Percentiles rank a stretch among this genome's conserved stretches.
phyloP scores from a whole-genome alignment of 2,329 filamentous ascomycete genomes.

The Alternaria hordeiaustralica region DNA sequence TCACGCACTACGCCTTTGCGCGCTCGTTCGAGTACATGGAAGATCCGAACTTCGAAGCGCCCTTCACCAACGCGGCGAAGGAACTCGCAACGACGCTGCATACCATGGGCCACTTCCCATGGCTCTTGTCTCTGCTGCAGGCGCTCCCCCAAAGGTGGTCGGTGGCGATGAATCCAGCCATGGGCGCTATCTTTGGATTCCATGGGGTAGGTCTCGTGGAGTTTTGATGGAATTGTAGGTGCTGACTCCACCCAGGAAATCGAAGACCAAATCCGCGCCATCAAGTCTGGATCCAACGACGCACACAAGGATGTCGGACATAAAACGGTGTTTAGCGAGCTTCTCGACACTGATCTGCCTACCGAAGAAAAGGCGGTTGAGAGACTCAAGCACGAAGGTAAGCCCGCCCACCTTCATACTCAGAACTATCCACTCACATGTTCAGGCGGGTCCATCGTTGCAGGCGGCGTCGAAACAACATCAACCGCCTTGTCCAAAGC shows the following conservation, averaged over 20 bases:
- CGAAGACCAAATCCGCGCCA: too few species aligned
- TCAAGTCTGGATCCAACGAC: not conserved
- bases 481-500: too few species aligned
- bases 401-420: too few species aligned
- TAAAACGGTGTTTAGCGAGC: slow-evolving; percentile 40
- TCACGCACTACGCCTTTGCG: slow-evolving; percentile 5
- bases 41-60: not conserved
- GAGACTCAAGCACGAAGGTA: slow-evolving; percentile 2
- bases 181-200: not conserved
- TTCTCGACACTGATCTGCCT: slow-evolving; percentile 33
- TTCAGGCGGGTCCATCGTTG: too few species aligned
- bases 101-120: not conserved
- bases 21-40: not conserved
- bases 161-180: not conserved
- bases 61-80: too few species aligned
- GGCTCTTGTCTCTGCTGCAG: slow-evolving; percentile 1
- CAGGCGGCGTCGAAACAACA: too few species aligned
- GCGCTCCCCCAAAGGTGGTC: not conserved
- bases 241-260: too few species aligned
- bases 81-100: not conserved
- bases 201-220: too few species aligned
- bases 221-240: too few species aligned
- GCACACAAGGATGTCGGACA: not conserved
- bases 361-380: slow-evolving; percentile 17
- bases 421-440: too few species aligned